Conservation (phyloP, 208 protist genomes). For the Naegleria gruberi region DNA sequence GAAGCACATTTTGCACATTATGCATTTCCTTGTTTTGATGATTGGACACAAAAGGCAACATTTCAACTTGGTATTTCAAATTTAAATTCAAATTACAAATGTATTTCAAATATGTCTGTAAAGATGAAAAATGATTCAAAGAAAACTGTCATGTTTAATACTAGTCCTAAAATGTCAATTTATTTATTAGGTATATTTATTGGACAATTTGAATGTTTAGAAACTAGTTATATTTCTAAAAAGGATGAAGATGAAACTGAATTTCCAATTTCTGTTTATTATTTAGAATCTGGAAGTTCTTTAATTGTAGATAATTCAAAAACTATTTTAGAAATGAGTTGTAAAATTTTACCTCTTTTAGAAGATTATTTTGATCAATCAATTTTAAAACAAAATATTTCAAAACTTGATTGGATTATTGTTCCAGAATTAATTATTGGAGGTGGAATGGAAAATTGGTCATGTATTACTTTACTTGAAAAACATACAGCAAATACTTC, state of each 20-base stretch:
- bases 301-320: background rate
- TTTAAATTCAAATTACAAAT: background rate
- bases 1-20: background rate
- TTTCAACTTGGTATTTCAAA: background rate
- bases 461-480: background rate
- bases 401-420: conserved; percentile 5
- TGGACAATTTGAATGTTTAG: background rate
- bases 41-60: background rate
- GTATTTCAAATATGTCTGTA: background rate
- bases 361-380: conserved; percentile 2
- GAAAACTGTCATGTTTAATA: background rate
- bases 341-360: background rate
- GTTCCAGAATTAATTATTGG: background rate
- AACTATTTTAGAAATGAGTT: background rate
- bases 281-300: background rate
- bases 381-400: background rate
- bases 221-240: no score
- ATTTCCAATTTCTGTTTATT: background rate
- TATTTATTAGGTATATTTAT: background rate
- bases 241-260: background rate
- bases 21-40: conserved; percentile 5
- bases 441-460: conserved; percentile 17
- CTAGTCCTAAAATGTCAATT: background rate
- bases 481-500: background rate
- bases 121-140: background rate